phyloP scores from a whole-genome alignment of 345 rosid genomes.

The Hibiscus trionum region DNA sequence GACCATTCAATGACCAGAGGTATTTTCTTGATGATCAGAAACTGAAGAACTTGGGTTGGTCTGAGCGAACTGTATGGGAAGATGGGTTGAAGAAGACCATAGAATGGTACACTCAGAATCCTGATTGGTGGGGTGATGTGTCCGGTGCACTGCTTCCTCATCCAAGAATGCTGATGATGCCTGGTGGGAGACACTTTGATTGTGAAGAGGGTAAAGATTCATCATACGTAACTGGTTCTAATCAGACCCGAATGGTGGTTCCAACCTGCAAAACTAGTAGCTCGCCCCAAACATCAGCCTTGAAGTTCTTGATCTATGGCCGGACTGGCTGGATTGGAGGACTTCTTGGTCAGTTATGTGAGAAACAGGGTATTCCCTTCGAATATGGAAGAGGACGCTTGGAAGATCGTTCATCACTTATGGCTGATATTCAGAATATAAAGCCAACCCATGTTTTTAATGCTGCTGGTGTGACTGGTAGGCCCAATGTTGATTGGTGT shows the following conservation, averaged over 20 bases:
- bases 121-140: constrained; percentile 97
- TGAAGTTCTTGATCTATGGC: constrained; percentile 84
- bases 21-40: constrained; percentile 88
- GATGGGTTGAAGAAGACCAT: constrained; percentile 75
- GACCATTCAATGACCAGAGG: constrained; percentile 92
- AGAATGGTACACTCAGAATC: constrained; percentile 76
- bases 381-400: constrained; percentile 86
- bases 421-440: constrained; percentile 55
- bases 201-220: constrained; percentile 47
- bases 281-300: constrained; percentile 34
- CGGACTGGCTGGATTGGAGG: constrained; percentile 95
- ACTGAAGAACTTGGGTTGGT: constrained; percentile 76
- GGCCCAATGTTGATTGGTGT: constrained; percentile 97
- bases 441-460: constrained; percentile 86
- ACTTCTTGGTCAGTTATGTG: constrained; percentile 64
- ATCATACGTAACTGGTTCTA: constrained; percentile 23
- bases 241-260: constrained; percentile 58
- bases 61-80: constrained; percentile 72
- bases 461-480: constrained; percentile 89
- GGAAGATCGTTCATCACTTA: constrained; percentile 61
- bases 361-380: constrained; percentile 63
- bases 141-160: constrained; percentile 85
- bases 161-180: constrained; percentile 91
- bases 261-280: constrained; percentile 40
- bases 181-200: constrained; percentile 69